Evolutionary conservation across 2,329 filamentous ascomycete genomes (phyloP).

Genomic region (Bipolaris gigantea): DNA sequence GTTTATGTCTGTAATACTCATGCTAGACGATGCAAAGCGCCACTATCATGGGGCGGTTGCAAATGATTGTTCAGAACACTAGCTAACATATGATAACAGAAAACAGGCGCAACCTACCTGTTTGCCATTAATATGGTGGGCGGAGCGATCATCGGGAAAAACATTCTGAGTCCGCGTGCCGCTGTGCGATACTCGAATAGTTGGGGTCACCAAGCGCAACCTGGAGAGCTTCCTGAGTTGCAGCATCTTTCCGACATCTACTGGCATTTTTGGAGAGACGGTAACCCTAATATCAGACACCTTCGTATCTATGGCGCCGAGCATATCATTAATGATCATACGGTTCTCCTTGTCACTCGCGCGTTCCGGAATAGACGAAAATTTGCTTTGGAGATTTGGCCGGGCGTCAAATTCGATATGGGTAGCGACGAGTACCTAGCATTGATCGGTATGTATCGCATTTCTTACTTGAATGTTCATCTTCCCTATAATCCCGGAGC

Average conservation of each 20-base stretch:
- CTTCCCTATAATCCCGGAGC: too few relatives aligned
- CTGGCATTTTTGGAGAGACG: constrained; percentile 26
- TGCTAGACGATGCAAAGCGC: neutral
- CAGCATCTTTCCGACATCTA: constrained; percentile 22
- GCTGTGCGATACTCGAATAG: constrained; percentile 2
- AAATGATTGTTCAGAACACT: neutral
- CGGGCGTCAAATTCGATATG: constrained; percentile 18
- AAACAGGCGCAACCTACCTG: constrained; percentile 18
- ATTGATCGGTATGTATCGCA: constrained; percentile 20
- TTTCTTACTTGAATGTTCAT: too few relatives aligned
- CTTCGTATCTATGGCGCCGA: constrained; percentile 21
- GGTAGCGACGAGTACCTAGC: constrained; percentile 21
- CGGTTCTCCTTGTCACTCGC: constrained; percentile 16
- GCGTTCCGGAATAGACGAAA: constrained; percentile 14
- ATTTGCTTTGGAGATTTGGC: constrained; percentile 17
- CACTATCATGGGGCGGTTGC: neutral
- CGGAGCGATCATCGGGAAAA: constrained; percentile 15
- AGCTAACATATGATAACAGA: constrained; percentile 5
- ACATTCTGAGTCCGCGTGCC: constrained; percentile 13
- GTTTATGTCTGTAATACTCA: neutral
- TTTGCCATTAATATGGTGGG: constrained; percentile 20
- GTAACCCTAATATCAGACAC: constrained; percentile 21
- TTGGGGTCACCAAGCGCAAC: constrained; percentile 10
- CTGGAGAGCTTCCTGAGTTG: constrained; percentile 25
- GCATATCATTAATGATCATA: constrained; percentile 19